Evolutionary conservation across 345 rosid genomes (phyloP), one percentile per base, ranked within the genome.

Genomic region (Combretum micranthum): DNA sequence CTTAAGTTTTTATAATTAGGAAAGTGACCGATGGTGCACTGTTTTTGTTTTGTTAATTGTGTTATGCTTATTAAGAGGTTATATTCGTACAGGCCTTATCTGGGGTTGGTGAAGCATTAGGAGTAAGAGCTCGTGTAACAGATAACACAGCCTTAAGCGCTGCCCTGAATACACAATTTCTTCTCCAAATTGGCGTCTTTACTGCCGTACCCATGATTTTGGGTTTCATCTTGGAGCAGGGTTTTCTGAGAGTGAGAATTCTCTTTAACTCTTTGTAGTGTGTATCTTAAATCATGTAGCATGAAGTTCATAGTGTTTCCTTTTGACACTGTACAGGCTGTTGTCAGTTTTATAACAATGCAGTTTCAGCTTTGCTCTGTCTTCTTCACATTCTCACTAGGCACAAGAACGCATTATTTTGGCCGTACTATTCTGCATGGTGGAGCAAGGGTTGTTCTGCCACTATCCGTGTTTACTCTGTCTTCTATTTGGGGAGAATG

Each of bases 361-460:
- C 99, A 93, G 64, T 69, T 93, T 66, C 97, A 93, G 70, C 89
- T 93, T 50, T 89, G 96, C 63, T 79, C 99, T 15, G 97, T 93
- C 75, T 93, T 89, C 78, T 93, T 93, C 82, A 93, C 99, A 61
- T 93, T 93, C 73, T 93, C 99, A 48, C 77, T 93, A 71, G 97
- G 97, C 67, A 93, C 99, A 22, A 81, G 66, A 75, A 85, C 99
- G 20, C 99, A 93, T 77, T 93, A 93, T 66, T 93, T 89, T 68
- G 99, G 99, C 56, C 85, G 96, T 57, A 85, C 99, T 49, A 79
- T 93, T 64, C 97, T 93, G 67, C 99, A 93, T 76, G 99, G 99
- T 50, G 97, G 99, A 65, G 99, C 97, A 44, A 77, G 90, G 78
- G 98, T 92, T 50, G 70, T 72, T 63, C 68, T 74, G 43, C 20